Base-by-base conservation (phyloP, 179 eudicot species). In the Silene noctiflora region DNA sequence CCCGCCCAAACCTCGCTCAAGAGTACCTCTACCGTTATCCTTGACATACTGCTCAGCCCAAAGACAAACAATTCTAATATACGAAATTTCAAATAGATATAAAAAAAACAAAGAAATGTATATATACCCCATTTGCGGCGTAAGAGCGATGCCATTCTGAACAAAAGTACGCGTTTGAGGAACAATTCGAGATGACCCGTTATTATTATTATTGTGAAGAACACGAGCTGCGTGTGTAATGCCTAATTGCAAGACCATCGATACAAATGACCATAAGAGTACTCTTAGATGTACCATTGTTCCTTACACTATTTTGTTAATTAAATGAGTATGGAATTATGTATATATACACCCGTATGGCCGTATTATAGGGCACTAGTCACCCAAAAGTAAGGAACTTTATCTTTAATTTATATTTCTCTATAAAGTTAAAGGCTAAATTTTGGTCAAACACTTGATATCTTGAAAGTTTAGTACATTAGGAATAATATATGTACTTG, bases 91-190 rank as follows among this genome's bases (percentile, higher is more conserved):
- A n/a, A n/a, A n/a, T n/a, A n/a, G n/a, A n/a, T n/a, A n/a, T n/a
- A n/a, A n/a, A n/a, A n/a, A n/a, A n/a, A n/a, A 27, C 29, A 27
- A 22, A 24, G 7, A n/a, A 5, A 24, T 14, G 29, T 1, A 8
- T 24, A 71, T 65, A 13, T 84, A 90, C 95, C 95, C 95, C 95
- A 90, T 88, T 25, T 79, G 89, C 0, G 94, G 94, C 27, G 92
- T 83, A 14, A 20, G 84, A 59, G 81, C 94, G 22, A 90, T 84
- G n/a, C 86, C 84, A 76, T 88, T 87, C 17, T 31, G 0, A 33
- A n/a, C 6, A 17, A 66, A 42, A 64, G 4, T 64, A 27, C 68
- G 68, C 68, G 20, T 13, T 3, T 64, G 19, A 66, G 12, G n/a
- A n/a, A 6, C 13, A 33, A 31, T 14, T 55, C 62, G 75, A 11